phyloP scores from a whole-genome alignment of 768 basidiomycete genomes.

The Boletus vermiculosoides region DNA sequence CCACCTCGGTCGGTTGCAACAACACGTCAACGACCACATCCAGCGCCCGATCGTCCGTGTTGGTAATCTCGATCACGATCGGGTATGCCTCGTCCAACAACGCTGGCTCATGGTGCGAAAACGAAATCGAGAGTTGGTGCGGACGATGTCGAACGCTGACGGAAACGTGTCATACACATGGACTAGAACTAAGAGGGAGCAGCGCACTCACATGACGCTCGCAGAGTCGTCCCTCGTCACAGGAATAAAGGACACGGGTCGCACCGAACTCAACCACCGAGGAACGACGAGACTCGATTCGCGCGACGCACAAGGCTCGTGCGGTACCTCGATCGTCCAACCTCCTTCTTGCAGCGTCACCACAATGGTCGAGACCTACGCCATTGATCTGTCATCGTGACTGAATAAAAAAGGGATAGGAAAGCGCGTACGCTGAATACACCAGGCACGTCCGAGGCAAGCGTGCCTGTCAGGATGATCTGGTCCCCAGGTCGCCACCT shows the following conservation, averaged over 20 bases:
- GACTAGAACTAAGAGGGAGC: not conserved
- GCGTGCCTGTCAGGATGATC: conserved; percentile 59
- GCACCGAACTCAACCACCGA: conserved; percentile 59
- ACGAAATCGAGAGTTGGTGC: conserved; percentile 52
- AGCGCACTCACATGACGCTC: conserved; percentile 45
- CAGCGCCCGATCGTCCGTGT: conserved; percentile 67
- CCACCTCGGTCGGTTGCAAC: conserved; percentile 76
- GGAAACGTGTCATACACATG: conserved; percentile 1
- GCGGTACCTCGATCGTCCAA: conserved; percentile 68
- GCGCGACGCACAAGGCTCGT: conserved; percentile 42
- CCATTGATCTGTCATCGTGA: conserved; percentile 1
- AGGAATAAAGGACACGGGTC: conserved; percentile 53
- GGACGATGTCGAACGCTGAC: conserved; percentile 61
- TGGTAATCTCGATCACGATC: conserved; percentile 66
- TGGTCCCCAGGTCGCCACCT: conserved; percentile 56
- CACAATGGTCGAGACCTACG: conserved; percentile 44
- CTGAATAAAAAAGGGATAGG: not conserved
- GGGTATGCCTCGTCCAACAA: conserved; percentile 82
- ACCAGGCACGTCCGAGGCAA: conserved; percentile 50
- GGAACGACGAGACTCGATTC: conserved; percentile 31
- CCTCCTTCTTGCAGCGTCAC: conserved; percentile 54
- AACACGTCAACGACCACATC: conserved; percentile 71
- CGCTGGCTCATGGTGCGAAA: conserved; percentile 65
- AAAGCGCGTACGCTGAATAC: conserved; percentile 50
- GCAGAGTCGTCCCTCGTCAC: conserved; percentile 47